Conservation (phyloP, 768 basidiomycete species). For the Collybiopsis luxurians region DNA sequence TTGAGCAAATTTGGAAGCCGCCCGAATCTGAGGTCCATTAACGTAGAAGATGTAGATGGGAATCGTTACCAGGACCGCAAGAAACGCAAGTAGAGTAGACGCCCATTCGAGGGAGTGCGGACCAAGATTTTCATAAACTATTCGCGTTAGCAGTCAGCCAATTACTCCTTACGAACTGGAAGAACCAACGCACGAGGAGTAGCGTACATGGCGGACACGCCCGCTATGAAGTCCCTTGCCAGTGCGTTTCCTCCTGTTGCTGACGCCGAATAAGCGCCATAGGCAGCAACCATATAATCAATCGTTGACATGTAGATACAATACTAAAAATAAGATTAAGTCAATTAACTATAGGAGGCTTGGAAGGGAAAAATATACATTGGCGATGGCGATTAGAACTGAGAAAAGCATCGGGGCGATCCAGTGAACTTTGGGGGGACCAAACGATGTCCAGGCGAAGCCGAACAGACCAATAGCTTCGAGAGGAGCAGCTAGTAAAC, state of each 20-base stretch:
- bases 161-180: no score
- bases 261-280: conserved; percentile 9
- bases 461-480: conserved; percentile 46
- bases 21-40: conserved; percentile 10
- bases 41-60: conserved; percentile 9
- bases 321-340: neutral
- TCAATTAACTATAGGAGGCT: neutral
- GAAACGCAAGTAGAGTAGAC: conserved; percentile 5
- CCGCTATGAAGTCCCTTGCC: conserved; percentile 10
- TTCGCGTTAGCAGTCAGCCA: neutral
- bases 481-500: conserved; percentile 25
- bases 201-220: conserved; percentile 10
- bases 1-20: conserved; percentile 8
- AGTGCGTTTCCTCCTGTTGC: conserved; percentile 12
- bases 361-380: neutral
- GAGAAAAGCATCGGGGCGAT: conserved; percentile 35
- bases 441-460: conserved; percentile 50
- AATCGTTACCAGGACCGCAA: conserved; percentile 7
- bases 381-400: conserved; percentile 9
- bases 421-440: conserved; percentile 38
- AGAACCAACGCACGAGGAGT: conserved; percentile 3
- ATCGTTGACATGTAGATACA: conserved; percentile 12
- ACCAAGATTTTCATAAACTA: conserved; percentile 7
- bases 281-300: conserved; percentile 12
- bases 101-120: conserved; percentile 11